Evolutionary conservation across 192 early-diverging fungal genomes (phyloP).

Genomic region (Rhizoclosmatium sp.): DNA sequence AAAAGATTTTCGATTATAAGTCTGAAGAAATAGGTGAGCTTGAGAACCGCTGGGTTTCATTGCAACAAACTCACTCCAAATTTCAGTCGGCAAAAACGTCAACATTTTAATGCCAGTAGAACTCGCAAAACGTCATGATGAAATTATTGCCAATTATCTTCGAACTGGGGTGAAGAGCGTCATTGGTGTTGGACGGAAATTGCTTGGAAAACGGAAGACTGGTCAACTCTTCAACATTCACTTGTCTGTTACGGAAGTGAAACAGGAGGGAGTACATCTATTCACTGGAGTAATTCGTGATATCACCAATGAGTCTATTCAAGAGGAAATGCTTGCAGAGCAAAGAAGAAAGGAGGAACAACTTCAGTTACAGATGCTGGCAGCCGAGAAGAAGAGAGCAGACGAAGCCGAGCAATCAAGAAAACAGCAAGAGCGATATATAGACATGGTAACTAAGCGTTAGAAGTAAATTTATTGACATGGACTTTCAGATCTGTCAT

Average conservation of each 20-base stretch:
- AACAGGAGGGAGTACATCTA: slow-evolving; percentile 43
- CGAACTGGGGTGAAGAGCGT: slow-evolving; percentile 39
- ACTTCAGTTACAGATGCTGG: background rate
- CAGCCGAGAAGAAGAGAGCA: slow-evolving; percentile 6
- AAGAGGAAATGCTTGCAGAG: background rate
- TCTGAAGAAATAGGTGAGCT: slow-evolving; percentile 19
- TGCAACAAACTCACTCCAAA: no score
- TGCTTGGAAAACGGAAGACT: slow-evolving; percentile 41
- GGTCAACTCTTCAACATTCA: slow-evolving; percentile 47
- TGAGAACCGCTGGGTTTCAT: background rate
- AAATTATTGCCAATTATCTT: slow-evolving; percentile 43
- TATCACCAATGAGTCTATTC: slow-evolving; percentile 43
- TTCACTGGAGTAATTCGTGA: slow-evolving; percentile 56
- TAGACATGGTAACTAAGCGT: slow-evolving; percentile 10
- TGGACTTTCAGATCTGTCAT: slow-evolving; percentile 38
- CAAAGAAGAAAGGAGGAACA: background rate
- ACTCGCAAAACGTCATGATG: slow-evolving; percentile 33
- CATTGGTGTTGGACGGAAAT: slow-evolving; percentile 35
- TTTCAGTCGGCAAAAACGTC: slow-evolving; percentile 50
- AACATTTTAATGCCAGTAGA: slow-evolving; percentile 39
- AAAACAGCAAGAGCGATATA: slow-evolving; percentile 8
- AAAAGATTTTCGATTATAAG: slow-evolving; percentile 46
- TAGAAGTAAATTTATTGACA: background rate
- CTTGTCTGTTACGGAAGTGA: slow-evolving; percentile 47
- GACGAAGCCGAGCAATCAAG: slow-evolving; percentile 1